phyloP scores from a whole-genome alignment of 2,329 filamentous ascomycete species.

The Coniochaeta prunicola region DNA sequence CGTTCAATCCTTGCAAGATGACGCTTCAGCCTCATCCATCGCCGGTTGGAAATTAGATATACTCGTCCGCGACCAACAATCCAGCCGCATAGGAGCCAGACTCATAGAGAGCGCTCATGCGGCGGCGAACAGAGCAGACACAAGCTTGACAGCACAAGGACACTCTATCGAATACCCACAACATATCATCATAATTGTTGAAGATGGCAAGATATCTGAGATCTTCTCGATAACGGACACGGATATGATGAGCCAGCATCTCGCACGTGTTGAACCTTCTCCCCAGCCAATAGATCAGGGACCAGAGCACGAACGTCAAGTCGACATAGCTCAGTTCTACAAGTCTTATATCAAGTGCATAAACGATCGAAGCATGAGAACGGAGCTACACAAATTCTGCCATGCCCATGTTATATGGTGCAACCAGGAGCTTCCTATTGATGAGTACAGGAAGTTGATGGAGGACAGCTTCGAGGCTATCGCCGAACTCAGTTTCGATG shows the following conservation, averaged over 20 bases:
- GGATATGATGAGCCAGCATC: not conserved
- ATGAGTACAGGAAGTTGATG: conserved; percentile 11
- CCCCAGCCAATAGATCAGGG: conserved; percentile 1
- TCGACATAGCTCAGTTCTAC: conserved; percentile 10
- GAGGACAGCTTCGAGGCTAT: conserved; percentile 10
- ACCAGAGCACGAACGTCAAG: conserved; percentile 7
- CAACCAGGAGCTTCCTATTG: conserved; percentile 4
- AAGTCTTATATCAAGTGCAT: conserved; percentile 12
- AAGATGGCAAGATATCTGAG: not conserved
- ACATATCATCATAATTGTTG: not conserved
- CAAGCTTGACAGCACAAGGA: too few relatives aligned
- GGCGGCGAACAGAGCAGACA: not conserved
- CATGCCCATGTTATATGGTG: conserved; percentile 9
- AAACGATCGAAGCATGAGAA: conserved; percentile 8
- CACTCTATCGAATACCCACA: not conserved
- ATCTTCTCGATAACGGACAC: not conserved
- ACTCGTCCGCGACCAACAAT: not conserved
- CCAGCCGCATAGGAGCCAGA: not conserved
- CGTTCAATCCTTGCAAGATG: not conserved
- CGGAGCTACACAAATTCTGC: conserved; percentile 10
- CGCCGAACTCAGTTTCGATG: conserved; percentile 9
- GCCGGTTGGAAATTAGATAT: not conserved
- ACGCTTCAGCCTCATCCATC: not conserved
- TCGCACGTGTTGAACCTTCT: not conserved
- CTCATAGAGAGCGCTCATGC: not conserved